These are phyloP conservation scores for Candida tibetensis DNA, from an alignment of 805 yeast genomes.

Conservation along the genomic window DNA sequence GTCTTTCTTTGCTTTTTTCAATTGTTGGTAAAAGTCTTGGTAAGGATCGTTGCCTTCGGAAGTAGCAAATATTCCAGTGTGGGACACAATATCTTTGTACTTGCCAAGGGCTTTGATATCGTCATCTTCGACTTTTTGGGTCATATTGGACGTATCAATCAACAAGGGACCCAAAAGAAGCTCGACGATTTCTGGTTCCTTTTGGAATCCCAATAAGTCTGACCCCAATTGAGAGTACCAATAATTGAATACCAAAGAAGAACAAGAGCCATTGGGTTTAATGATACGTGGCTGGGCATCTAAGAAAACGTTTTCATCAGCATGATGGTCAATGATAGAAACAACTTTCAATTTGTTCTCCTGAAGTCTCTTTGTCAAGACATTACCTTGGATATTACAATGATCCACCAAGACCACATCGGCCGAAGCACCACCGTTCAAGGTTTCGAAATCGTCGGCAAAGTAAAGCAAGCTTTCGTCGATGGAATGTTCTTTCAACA, in stretches of 20 bases:
- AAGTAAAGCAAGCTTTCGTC: constrained; percentile 52
- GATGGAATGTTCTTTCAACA: constrained; percentile 49
- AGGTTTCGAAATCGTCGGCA: constrained; percentile 55
- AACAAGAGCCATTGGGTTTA: constrained; percentile 70
- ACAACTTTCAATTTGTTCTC: constrained; percentile 33
- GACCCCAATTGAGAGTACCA: constrained; percentile 40
- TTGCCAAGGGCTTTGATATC: constrained; percentile 49
- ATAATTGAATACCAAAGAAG: constrained; percentile 65
- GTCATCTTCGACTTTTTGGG: constrained; percentile 55
- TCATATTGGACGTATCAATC: constrained; percentile 72
- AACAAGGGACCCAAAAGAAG: constrained; percentile 66
- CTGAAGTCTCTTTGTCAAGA: constrained; percentile 27
- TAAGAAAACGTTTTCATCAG: constrained; percentile 53
- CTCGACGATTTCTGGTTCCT: constrained; percentile 34
- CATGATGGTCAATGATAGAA: constrained; percentile 86
- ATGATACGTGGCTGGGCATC: constrained; percentile 63
- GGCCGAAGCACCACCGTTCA: constrained; percentile 16
- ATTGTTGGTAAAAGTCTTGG: constrained; percentile 17
- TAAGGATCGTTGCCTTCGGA: constrained; percentile 3
- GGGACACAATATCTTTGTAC: constrained; percentile 27
- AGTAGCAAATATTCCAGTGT: neutral
- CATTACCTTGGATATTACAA: constrained; percentile 57
- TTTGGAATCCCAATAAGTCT: constrained; percentile 14
- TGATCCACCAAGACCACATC: constrained; percentile 77
- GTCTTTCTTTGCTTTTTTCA: constrained; percentile 56